Conservation (phyloP, 352 stramenopile species). For the Phytopythium montanum region DNA sequence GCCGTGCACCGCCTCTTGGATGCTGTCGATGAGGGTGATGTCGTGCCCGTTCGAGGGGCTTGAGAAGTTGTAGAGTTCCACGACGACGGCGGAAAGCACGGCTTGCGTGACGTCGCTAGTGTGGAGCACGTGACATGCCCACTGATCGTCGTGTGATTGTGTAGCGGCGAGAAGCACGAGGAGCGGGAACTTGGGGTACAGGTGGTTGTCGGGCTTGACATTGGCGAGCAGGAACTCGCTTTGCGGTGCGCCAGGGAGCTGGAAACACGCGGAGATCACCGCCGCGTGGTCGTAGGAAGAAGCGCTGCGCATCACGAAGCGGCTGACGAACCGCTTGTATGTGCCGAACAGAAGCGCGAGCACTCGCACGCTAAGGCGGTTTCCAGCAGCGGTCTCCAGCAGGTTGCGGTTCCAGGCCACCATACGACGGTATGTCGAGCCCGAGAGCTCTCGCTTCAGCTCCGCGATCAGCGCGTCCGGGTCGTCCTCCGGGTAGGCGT, state of each 20-base stretch:
- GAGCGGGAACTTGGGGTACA: neutral
- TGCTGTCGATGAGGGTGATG: neutral
- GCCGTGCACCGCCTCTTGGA: neutral
- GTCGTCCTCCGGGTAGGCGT: neutral
- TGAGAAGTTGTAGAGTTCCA: neutral
- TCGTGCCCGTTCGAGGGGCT: neutral
- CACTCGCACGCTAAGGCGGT: neutral
- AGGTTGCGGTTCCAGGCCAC: conserved; percentile 1
- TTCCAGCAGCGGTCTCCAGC: neutral
- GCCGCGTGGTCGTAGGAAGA: neutral
- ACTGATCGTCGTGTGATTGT: neutral
- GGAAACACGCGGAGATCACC: neutral
- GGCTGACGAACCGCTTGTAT: too few species aligned
- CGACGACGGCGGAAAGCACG: neutral
- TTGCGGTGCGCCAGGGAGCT: neutral
- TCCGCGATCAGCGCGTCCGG: neutral
- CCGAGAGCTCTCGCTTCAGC: neutral
- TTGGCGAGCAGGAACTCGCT: neutral
- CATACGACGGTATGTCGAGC: neutral
- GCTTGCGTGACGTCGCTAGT: neutral
- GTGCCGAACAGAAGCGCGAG: neutral
- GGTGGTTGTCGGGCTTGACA: neutral
- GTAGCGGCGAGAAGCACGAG: neutral
- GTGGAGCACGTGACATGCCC: neutral
- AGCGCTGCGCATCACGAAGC: neutral